Conservation (phyloP, 148 eudicot species). For the Nyssa sinensis region DNA sequence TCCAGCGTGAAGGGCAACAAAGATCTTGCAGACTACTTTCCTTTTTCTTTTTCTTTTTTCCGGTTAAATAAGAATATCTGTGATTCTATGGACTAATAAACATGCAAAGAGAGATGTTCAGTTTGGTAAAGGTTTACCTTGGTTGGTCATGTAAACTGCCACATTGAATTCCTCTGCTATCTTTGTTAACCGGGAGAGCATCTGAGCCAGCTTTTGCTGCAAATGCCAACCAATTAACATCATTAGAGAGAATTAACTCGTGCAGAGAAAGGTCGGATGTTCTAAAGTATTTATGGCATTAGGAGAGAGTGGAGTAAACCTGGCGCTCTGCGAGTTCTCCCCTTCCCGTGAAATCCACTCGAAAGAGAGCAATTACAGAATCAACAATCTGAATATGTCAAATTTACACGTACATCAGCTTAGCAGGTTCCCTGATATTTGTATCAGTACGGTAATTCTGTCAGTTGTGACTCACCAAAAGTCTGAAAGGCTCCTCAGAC, state of each 20-base stretch:
- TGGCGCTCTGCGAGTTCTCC: slow-evolving; percentile 98
- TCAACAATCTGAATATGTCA: slow-evolving; percentile 67
- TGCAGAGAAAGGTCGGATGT: neutral
- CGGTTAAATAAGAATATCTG: neutral
- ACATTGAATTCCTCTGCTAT: slow-evolving; percentile 93
- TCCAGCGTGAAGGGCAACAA: no score
- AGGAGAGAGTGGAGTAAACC: slow-evolving; percentile 32
- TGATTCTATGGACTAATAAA: neutral
- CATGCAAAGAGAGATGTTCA: neutral
- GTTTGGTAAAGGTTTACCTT: slow-evolving; percentile 44
- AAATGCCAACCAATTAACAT: slow-evolving; percentile 13
- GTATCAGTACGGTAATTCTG: neutral
- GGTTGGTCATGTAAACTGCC: slow-evolving; percentile 91
- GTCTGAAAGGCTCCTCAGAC: slow-evolving; percentile 95
- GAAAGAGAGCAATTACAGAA: slow-evolving; percentile 86
- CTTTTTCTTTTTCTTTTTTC: neutral
- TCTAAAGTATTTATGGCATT: neutral
- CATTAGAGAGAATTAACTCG: slow-evolving; percentile 5
- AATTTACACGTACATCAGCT: slow-evolving; percentile 11
- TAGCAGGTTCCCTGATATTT: neutral
- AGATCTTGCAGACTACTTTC: no score
- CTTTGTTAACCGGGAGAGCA: slow-evolving; percentile 83
- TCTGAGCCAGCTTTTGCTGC: slow-evolving; percentile 97
- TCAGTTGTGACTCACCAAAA: slow-evolving; percentile 54
- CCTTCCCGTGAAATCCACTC: slow-evolving; percentile 94